Evolutionary conservation across 2,329 filamentous ascomycete species (phyloP), one percentile per base, ranked within the genome.

Genomic region (Ascochyta pisi): DNA sequence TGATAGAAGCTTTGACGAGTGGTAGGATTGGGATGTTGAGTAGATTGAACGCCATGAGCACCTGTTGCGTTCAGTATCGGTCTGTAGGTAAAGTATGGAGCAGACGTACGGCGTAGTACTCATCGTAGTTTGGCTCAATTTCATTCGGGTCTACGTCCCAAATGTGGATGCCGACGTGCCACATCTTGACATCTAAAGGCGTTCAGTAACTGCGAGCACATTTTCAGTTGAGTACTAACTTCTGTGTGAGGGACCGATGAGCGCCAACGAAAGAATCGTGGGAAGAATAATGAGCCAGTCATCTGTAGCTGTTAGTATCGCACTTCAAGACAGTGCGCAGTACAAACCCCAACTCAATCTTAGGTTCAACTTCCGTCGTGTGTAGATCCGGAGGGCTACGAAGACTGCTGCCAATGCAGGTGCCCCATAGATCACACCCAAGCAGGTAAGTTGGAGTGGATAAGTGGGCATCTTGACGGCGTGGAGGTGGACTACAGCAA

Each of bases 1-100:
- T 75, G 47, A 77, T 75, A 0, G 75, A 75, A 1, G 73, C 70
- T 66, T 78, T 77, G 49, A 77, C 75, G n/a, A 77, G 65, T 0
- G 75, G 75, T 24, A 77, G 54, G 43, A 77, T 77, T 4, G 73
- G 74, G 10, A 74, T 75, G 54, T 76, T 77, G 42, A 76, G 60
- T 9, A 77, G 70, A 43, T 76, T 77, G 65, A 76, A 76, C 22
- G 73, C 70, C 60, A 76, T 65, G 24, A 66, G 42, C 15, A 75
- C 68, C 74, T 76, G 1, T 19, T 31, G 3, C 22, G 40, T 62
- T 55, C 37, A 68, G 63, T 22, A 23, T 19, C 19, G 16, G 7
- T n/a, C 13, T 12, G 8, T 34, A 10, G 16, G 16, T 35, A n/a
- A 15, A 13, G 8, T 22, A 13, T 4, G 3, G 2, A 12, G 23